Conservation (phyloP, 176 grass and related monocot genomes). For the Olyra latifolia region DNA sequence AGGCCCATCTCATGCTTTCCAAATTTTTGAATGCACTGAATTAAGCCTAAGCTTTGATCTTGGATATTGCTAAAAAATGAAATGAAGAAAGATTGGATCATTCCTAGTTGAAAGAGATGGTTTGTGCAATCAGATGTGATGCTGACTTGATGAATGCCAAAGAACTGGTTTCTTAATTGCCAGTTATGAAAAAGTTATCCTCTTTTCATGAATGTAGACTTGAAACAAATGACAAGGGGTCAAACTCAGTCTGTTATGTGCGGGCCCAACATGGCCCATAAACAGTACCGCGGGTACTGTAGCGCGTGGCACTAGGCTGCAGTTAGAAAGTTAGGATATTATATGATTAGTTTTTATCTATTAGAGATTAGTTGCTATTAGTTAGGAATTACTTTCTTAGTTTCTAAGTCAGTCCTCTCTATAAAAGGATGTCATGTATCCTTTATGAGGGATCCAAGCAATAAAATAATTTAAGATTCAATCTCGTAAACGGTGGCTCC, state of each 20-base stretch:
- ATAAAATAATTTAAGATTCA: too few relatives aligned
- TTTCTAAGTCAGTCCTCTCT: too few relatives aligned
- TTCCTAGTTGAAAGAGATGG: slow-evolving; percentile 13
- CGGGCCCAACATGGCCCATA: too few relatives aligned
- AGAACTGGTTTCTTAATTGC: neutral
- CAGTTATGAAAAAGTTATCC: neutral
- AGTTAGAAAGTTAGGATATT: too few relatives aligned
- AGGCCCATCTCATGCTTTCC: neutral
- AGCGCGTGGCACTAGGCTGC: too few relatives aligned
- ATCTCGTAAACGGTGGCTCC: too few relatives aligned
- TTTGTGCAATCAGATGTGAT: slow-evolving; percentile 23
- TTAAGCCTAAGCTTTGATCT: slow-evolving; percentile 6
- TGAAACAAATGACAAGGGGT: neutral
- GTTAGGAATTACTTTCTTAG: too few relatives aligned
- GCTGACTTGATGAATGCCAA: neutral
- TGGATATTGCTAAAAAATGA: neutral
- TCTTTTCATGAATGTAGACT: neutral
- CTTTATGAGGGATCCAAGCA: too few relatives aligned
- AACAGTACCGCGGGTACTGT: too few relatives aligned
- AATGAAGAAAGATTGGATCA: neutral
- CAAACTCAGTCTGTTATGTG: neutral
- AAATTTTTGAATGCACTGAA: neutral
- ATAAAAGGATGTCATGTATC: too few relatives aligned
- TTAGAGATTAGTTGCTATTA: too few relatives aligned
- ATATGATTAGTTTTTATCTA: too few relatives aligned